Evolutionary conservation across 2,329 filamentous ascomycete genomes (phyloP), one percentile per base, ranked within the genome.

Genomic region (Rhinocladiella similis): DNA sequence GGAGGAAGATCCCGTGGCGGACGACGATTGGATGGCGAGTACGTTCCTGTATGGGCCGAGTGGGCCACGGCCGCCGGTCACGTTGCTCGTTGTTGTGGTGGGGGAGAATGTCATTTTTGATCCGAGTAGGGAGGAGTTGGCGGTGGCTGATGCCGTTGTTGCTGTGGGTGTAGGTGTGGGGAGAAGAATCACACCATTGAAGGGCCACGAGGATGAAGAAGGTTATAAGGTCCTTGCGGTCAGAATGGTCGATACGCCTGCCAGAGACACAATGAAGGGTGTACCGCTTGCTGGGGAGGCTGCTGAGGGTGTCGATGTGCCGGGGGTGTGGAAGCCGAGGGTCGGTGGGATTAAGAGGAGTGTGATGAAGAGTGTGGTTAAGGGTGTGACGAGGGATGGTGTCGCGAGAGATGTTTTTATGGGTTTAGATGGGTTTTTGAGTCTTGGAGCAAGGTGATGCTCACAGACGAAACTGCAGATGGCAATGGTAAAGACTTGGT

Each of bases 1-100:
- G 56, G 93, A 97, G 74, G 94, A 99, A 76, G 94, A 99, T 66
- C 94, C 94, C 12, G 86, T 97, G 70, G 99, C 99, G 74, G 89
- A 97, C 76, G 94, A 99, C 75, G 94, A 99, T 76, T 99, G 94
- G 94, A 90, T 89, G 62, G 89, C 88, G 14, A 86, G 91, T 1
- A 81, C 84, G 16, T 86, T 85, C 55, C 77, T 99, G 27, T 99
- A 95, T 75, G 82, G 86, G 1, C 81, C 29, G 80, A 35, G 51
- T 36, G 57, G 69, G 73, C 13, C 33, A 63, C 51, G 3, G 39
- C 94, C 94, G 3, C 91, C 94, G 0, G 83, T 99, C 54, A 97
- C 93, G 3, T 82, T 99, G 18, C 86, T 99, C 10, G 91, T 97
- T 54, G 88, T 96, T 72, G 85, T 89, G 2, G 87, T 96, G 0